Conservation (phyloP, 2,329 filamentous ascomycete genomes). For the Ceratocystis ficicola region DNA sequence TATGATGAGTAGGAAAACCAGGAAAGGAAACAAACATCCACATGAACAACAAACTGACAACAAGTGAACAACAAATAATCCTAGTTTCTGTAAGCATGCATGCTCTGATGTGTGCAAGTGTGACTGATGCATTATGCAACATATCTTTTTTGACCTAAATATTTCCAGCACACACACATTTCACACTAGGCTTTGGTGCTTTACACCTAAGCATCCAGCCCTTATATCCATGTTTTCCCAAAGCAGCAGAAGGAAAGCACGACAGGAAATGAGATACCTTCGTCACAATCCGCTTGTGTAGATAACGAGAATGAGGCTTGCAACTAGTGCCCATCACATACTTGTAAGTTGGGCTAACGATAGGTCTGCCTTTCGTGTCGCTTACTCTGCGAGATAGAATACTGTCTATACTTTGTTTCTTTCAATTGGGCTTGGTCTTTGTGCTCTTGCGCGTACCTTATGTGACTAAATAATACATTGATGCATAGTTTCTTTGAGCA, state of each 20-base stretch:
- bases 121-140: too few species aligned
- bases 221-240: neutral
- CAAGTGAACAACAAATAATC: too few species aligned
- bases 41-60: neutral
- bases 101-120: too few species aligned
- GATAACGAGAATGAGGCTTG: neutral
- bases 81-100: too few species aligned
- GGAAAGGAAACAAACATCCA: neutral
- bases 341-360: too few species aligned
- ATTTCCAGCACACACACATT: neutral
- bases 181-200: neutral
- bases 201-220: neutral
- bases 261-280: neutral
- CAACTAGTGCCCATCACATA: neutral
- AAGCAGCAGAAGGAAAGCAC: neutral
- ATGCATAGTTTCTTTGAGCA: too few species aligned
- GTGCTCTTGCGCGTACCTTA: too few species aligned
- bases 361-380: too few species aligned
- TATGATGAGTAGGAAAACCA: neutral
- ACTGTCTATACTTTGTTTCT: too few species aligned
- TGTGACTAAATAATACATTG: too few species aligned
- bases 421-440: too few species aligned
- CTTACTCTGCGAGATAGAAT: too few species aligned
- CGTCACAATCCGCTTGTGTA: neutral
- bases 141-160: neutral